Conservation (phyloP, 139 green algal species). For the Chlamydomonas sphaeroides region DNA sequence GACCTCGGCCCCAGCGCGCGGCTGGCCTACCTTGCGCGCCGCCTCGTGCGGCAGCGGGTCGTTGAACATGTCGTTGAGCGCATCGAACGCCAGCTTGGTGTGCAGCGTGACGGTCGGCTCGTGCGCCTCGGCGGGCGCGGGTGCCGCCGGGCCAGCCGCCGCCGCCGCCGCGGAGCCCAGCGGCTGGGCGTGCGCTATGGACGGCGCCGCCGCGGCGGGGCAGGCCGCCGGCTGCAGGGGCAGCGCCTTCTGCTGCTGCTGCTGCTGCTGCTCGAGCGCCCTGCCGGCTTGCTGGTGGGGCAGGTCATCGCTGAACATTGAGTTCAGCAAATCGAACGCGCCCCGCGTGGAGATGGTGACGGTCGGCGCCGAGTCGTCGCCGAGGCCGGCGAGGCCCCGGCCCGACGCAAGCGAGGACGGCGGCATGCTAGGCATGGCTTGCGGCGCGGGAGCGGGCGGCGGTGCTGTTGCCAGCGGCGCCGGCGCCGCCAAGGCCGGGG, state of each 20-base stretch:
- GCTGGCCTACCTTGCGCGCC: not conserved
- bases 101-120: slow-evolving; percentile 77
- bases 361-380: slow-evolving; percentile 44
- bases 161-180: not conserved
- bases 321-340: slow-evolving; percentile 73
- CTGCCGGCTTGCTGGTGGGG: slow-evolving; percentile 41
- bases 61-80: slow-evolving; percentile 75
- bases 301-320: slow-evolving; percentile 65
- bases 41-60: slow-evolving; percentile 19
- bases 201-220: not conserved
- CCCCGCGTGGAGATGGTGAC: slow-evolving; percentile 72
- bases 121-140: not conserved
- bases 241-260: not conserved
- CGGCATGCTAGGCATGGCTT: slow-evolving; percentile 28
- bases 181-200: not conserved
- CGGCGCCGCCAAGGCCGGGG: too few relatives aligned
- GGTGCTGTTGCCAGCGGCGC: too few relatives aligned
- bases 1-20: too few relatives aligned
- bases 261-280: not conserved
- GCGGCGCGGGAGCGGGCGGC: not conserved
- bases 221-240: not conserved
- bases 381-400: not conserved
- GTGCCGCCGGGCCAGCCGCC: not conserved
- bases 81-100: slow-evolving; percentile 69
- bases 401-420: not conserved